Evolutionary conservation across 2,329 filamentous ascomycete species (phyloP).

Genomic region (Cercospora beticola): DNA sequence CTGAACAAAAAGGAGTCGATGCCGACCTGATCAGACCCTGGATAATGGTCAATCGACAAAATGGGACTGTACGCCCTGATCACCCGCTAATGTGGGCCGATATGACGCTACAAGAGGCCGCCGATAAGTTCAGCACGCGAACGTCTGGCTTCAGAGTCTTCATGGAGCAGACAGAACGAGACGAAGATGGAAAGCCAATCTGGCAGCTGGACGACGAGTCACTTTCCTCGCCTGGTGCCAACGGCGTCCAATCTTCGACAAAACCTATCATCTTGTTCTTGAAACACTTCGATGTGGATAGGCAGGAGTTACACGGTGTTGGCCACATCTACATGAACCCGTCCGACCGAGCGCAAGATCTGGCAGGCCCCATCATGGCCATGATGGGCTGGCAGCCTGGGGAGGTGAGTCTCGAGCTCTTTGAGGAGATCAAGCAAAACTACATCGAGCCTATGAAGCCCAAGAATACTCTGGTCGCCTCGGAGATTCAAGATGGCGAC

Average conservation of each 20-base stretch:
- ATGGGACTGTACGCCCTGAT: slow-evolving; percentile 92
- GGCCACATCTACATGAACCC: slow-evolving; percentile 85
- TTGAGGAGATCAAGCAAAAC: slow-evolving; percentile 94
- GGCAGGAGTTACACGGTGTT: slow-evolving; percentile 72
- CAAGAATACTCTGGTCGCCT: slow-evolving; percentile 78
- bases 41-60: slow-evolving; percentile 98
- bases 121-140: slow-evolving; percentile 67
- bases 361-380: slow-evolving; percentile 73
- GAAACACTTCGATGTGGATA: slow-evolving; percentile 82
- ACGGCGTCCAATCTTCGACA: slow-evolving; percentile 42
- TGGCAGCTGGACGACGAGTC: slow-evolving; percentile 65
- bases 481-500: slow-evolving; percentile 95
- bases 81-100: slow-evolving; percentile 75
- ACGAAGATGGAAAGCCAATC: slow-evolving; percentile 67
- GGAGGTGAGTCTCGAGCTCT: slow-evolving; percentile 64
- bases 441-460: slow-evolving; percentile 96
- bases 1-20: slow-evolving; percentile 66
- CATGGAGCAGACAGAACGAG: slow-evolving; percentile 73
- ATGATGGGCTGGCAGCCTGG: slow-evolving; percentile 85
- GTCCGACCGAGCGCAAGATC: slow-evolving; percentile 82
- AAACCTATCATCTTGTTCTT: slow-evolving; percentile 78
- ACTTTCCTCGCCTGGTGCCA: slow-evolving; percentile 46
- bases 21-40: slow-evolving; percentile 75
- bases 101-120: slow-evolving; percentile 66
- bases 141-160: slow-evolving; percentile 73